Percentiles rank a stretch among this genome's conserved stretches.
Conservation (phyloP, 129 eudicot species). For the Flaveria brownii region DNA sequence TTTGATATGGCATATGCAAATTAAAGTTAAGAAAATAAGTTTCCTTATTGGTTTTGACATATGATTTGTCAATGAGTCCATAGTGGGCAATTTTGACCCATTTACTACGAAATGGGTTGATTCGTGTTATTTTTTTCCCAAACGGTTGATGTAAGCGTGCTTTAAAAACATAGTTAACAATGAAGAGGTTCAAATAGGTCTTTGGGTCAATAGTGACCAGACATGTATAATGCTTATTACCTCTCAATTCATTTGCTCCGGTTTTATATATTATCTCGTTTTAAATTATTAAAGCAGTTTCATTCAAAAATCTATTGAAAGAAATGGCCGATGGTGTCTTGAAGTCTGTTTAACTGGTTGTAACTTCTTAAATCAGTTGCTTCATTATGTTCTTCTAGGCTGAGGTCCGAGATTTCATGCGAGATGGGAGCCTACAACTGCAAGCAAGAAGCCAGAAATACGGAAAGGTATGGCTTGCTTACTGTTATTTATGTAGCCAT, state of each 20-base stretch:
- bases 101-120: not conserved
- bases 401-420: slow-evolving; percentile 93
- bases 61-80: not conserved
- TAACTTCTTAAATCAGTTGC: slow-evolving; percentile 2
- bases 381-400: slow-evolving; percentile 47
- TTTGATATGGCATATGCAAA: not conserved
- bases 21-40: not conserved
- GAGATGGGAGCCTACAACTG: slow-evolving; percentile 82
- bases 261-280: not conserved
- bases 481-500: not conserved
- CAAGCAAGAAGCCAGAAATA: slow-evolving; percentile 98
- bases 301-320: not conserved
- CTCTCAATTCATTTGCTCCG: no score
- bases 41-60: not conserved
- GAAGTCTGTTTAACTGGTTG: not conserved
- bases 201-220: not conserved
- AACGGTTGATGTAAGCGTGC: not conserved
- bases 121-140: not conserved
- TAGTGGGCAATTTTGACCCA: not conserved
- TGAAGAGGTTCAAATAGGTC: not conserved
- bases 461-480: slow-evolving; percentile 69
- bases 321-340: not conserved
- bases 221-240: not conserved
- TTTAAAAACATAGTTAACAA: not conserved
- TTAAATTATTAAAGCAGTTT: not conserved